phyloP scores from a whole-genome alignment of 2,329 filamentous ascomycete species.

The Dactylellina cionopaga region DNA sequence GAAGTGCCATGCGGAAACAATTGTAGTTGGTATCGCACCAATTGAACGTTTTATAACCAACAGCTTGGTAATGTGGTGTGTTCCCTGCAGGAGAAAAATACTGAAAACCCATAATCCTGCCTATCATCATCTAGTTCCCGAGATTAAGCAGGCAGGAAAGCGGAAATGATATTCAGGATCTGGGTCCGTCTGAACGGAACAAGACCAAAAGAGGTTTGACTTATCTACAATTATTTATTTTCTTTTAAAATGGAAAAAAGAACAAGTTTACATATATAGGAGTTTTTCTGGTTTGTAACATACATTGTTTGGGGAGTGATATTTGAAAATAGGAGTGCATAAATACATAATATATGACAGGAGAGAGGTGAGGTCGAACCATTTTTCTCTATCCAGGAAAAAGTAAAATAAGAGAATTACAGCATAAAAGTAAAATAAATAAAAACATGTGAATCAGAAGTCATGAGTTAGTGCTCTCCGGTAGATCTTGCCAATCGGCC shows the following conservation, averaged over 20 bases:
- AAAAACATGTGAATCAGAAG: not conserved
- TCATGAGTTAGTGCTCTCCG: constrained; percentile 20
- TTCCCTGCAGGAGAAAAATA: not conserved
- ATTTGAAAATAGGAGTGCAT: constrained; percentile 14
- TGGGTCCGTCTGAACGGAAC: not conserved
- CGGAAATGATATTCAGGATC: constrained; percentile 41
- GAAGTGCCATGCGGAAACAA: not conserved
- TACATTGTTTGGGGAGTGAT: not conserved
- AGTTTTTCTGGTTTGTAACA: no score
- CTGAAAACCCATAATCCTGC: not conserved
- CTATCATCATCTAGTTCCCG: constrained; percentile 8
- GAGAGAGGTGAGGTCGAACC: constrained; percentile 11
- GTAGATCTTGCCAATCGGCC: constrained; percentile 20
- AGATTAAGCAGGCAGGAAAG: constrained; percentile 14
- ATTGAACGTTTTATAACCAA: constrained; percentile 6
- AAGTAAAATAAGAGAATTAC: not conserved
- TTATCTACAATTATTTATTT: not conserved
- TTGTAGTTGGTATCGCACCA: not conserved
- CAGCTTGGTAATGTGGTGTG: not conserved
- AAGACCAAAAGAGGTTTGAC: not conserved
- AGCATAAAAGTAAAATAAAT: constrained; percentile 24
- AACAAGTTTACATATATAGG: no score
- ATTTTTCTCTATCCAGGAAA: constrained; percentile 23
- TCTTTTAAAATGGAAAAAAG: no score
- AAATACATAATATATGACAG: constrained; percentile 37